Evolutionary conservation across 2,329 filamentous ascomycete species (phyloP), one percentile per base, ranked within the genome.

Genomic region (Penicillium sp.): DNA sequence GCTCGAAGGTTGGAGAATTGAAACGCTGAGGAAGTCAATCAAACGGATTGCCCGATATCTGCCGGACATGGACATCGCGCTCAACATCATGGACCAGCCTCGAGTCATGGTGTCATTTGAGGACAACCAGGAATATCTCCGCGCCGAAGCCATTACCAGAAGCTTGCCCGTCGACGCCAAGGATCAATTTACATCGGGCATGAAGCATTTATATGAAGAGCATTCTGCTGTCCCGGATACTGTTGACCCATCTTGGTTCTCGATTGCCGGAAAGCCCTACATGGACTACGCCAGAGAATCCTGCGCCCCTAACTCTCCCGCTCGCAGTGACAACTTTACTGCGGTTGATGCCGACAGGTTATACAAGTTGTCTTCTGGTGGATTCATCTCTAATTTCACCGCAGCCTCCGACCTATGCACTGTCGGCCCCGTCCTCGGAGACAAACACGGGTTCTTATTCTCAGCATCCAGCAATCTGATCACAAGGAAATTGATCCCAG

Each of bases 31-130:
- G 19, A 61, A 66, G 3, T 68, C 82, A 11, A 75, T 84, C 18
- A 57, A 62, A 2, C 77, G 78, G 49, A 79, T 83, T 30, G 75
- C 78, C 22, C 62, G 74, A 12, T 69, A 76, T 41, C 63, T 86
- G 18, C 83, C 82, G 4, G 82, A 86, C 53, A 78, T 86, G 63
- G 82, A 86, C 62, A 83, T 86, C 72, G 78, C 82, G 10, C 80
- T 86, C 69, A 86, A 86, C 61, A 74, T 77, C 44, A 75, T 83
- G 68, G 82, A 86, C 62, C 81, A 86, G 62, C 77, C 82, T 25
- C 75, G 83, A 18, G 64, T 87, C n/a, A 68, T 85, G 27, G 80
- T 83, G 3, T 76, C 80, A 9, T 81, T 76, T 68, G 76, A 84
- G 46, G 72, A 78, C 12, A 76, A 86, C 47, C 72, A 77, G 19